Evolutionary conservation across 352 stramenopile genomes (phyloP).

Genomic region (Pythium utonaiense): DNA sequence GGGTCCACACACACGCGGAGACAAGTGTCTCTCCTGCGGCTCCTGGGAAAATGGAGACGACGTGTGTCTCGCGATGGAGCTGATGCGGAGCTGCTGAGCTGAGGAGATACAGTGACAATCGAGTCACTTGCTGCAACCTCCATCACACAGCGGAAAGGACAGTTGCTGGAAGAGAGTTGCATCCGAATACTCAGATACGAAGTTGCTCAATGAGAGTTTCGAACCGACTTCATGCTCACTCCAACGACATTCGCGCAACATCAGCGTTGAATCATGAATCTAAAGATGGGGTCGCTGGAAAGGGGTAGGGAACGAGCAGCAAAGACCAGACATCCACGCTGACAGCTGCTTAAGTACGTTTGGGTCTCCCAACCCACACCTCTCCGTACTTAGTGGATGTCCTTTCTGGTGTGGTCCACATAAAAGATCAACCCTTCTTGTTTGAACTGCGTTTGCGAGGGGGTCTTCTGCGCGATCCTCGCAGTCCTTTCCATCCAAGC

Average conservation of each 20-base stretch:
- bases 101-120: neutral
- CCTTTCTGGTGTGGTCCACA: slow-evolving; percentile 18
- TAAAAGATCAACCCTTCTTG: slow-evolving; percentile 18
- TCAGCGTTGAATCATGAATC: slow-evolving; percentile 18
- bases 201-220: slow-evolving; percentile 10
- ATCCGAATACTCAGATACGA: neutral
- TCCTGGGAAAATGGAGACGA: neutral
- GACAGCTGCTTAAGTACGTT: no score
- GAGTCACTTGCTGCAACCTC: neutral
- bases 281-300: neutral
- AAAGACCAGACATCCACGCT: slow-evolving; percentile 6
- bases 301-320: slow-evolving; percentile 4
- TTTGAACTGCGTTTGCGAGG: slow-evolving; percentile 8
- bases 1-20: neutral
- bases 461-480: neutral
- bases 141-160: neutral
- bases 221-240: slow-evolving; percentile 22
- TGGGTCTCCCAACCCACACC: no score
- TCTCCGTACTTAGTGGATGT: slow-evolving; percentile 7
- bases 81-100: neutral
- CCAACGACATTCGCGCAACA: slow-evolving; percentile 8
- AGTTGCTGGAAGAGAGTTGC: neutral
- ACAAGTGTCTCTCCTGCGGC: neutral
- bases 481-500: neutral
- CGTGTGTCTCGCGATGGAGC: neutral